These are phyloP conservation scores for Parathielavia hyrcaniae DNA, from an alignment of 495 filamentous ascomycete species.

Conservation along the genomic window DNA sequence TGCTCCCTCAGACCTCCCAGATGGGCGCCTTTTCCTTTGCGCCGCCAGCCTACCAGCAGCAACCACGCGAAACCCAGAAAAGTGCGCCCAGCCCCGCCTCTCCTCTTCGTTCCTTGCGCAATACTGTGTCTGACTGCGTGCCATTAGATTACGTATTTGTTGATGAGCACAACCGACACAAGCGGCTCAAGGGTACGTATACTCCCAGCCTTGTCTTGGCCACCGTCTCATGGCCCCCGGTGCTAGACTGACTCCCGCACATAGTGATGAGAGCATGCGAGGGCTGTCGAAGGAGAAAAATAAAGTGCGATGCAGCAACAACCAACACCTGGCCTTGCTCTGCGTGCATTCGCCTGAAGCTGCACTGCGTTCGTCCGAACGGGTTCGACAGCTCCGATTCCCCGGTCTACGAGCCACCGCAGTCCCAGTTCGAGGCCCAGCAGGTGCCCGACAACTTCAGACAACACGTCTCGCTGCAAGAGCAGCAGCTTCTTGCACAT, in stretches of 20 bases:
- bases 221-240: neutral
- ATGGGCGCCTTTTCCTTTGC: constrained; percentile 57
- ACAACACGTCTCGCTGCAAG: constrained; percentile 44
- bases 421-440: constrained; percentile 39
- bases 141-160: constrained; percentile 94
- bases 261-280: constrained; percentile 98
- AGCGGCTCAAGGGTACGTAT: constrained; percentile 92
- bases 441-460: constrained; percentile 52
- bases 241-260: constrained; percentile 24
- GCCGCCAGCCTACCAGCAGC: constrained; percentile 48
- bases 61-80: constrained; percentile 59
- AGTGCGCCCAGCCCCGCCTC: constrained; percentile 42
- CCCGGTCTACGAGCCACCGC: constrained; percentile 43
- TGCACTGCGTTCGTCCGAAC: constrained; percentile 88
- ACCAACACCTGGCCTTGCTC: constrained; percentile 98
- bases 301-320: constrained; percentile 96
- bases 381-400: constrained; percentile 67
- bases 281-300: constrained; percentile 83
- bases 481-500: constrained; percentile 36
- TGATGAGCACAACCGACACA: constrained; percentile 97
- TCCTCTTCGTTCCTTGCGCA: neutral
- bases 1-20: constrained; percentile 52
- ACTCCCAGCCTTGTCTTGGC: constrained; percentile 10
- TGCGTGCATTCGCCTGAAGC: constrained; percentile 83
- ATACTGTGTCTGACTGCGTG: constrained; percentile 13